Evolutionary conservation across 768 basidiomycete species (phyloP), one percentile per base, ranked within the genome.

Genomic region (Lactarius hatsudake): DNA sequence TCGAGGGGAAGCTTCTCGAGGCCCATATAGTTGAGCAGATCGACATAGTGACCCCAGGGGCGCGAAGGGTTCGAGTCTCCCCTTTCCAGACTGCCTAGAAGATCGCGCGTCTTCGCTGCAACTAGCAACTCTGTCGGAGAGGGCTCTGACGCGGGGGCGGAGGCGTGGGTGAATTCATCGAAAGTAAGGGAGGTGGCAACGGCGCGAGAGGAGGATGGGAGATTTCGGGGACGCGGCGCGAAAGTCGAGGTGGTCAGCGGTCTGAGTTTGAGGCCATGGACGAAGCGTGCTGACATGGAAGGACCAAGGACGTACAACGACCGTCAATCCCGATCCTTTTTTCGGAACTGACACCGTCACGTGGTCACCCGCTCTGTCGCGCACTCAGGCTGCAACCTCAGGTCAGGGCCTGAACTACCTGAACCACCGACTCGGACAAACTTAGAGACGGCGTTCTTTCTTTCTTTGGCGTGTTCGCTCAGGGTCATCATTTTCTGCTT

Each of bases 21-120:
- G 40, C 82, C 86, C 51, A 83, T 72, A 63, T 78, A 74, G 68
- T 79, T 79, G 61, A 88, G 75, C 59, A 89, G 78, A 66, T 84
- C 85, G 62, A 80, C 77, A 76, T 93, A 93, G 71, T 79, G 77
- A 34, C 79, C 75, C 91, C 90, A 93, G 26, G 90, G 80, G n/a
- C 79, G 78, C 17, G 83, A 79, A 3, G 84, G 81, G 70, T 71
- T 63, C 10, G 66, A 13, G n/a, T 62, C 54, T 4, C 58, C 67
- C 20, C 55, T 45, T 28, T 59, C 59, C n/a, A 70, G 65, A 54
- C 70, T 63, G 45, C 59, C 64, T 28, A 72, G 1, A 20, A 70
- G 60, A 38, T 71, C 68, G 34, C 66, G 68, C 17, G 60, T 56
- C 59, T 69, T 70, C 15, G 66, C 28, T 23, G 71, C 69, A 20